Conservation (phyloP, 371 early-diverging fungal species). For the Rhizopus arrhizus region DNA sequence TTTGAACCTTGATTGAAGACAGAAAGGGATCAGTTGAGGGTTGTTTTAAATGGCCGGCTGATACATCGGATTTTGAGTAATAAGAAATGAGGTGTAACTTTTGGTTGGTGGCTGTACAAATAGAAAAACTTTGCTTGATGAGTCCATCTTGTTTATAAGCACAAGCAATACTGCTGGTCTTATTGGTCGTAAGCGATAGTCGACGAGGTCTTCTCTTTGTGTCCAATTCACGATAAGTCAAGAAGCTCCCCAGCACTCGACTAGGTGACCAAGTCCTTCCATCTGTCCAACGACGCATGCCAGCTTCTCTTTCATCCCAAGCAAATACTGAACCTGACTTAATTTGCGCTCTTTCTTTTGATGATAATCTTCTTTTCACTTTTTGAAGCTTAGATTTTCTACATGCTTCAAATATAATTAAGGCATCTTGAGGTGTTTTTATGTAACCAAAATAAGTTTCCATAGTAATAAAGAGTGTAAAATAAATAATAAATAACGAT, state of each 20-base stretch:
- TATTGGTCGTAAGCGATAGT: slow-evolving; percentile 29
- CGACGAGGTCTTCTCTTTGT: slow-evolving; percentile 54
- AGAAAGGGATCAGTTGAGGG: slow-evolving; percentile 59
- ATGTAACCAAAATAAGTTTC: slow-evolving; percentile 81
- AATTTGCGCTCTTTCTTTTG: slow-evolving; percentile 75
- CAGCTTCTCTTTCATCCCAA: slow-evolving; percentile 86
- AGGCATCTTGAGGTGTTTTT: slow-evolving; percentile 79
- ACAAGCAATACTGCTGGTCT: slow-evolving; percentile 34
- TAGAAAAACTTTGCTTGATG: slow-evolving; percentile 63
- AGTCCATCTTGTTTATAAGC: slow-evolving; percentile 61
- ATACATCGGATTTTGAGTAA: slow-evolving; percentile 76
- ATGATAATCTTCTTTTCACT: slow-evolving; percentile 78
- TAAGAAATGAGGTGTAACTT: slow-evolving; percentile 88
- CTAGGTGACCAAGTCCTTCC: slow-evolving; percentile 85
- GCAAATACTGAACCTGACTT: slow-evolving; percentile 87
- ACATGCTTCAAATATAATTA: slow-evolving; percentile 82
- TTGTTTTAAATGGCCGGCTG: slow-evolving; percentile 53
- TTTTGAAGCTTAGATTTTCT: slow-evolving; percentile 64
- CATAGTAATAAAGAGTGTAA: slow-evolving; percentile 28
- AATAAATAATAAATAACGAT: too few species aligned
- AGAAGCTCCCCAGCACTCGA: slow-evolving; percentile 73
- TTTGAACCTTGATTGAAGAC: slow-evolving; percentile 56
- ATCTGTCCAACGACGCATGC: slow-evolving; percentile 92
- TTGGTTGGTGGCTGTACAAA: slow-evolving; percentile 76
- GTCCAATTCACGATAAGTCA: slow-evolving; percentile 77